These are phyloP conservation scores for Trichoderma simmonsii DNA, from an alignment of 2,329 filamentous ascomycete genomes.

Conservation along the genomic window DNA sequence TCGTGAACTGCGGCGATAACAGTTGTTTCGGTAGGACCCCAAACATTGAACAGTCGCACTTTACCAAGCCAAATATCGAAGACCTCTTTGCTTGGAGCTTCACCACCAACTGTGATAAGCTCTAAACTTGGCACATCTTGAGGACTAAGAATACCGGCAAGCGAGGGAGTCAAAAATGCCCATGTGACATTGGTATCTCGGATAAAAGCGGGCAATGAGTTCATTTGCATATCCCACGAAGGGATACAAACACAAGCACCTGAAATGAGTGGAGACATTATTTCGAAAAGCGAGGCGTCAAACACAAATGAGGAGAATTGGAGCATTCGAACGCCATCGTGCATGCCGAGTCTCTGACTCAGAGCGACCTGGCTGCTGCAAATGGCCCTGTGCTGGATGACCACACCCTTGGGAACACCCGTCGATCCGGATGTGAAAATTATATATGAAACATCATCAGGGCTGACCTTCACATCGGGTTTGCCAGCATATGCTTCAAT, in stretches of 20 bases:
- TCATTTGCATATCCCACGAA: constrained; percentile 10
- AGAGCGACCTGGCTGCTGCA: neutral
- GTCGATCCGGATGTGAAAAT: constrained; percentile 54
- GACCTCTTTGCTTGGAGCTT: constrained; percentile 5
- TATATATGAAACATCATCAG: constrained; percentile 28
- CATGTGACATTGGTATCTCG: neutral
- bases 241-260: constrained; percentile 22
- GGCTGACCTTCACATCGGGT: neutral
- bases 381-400: constrained; percentile 7
- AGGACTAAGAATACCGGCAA: neutral
- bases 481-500: neutral
- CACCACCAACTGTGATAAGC: neutral
- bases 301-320: constrained; percentile 22
- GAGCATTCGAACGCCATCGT: neutral
- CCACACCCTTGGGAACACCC: constrained; percentile 44
- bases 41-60: constrained; percentile 1
- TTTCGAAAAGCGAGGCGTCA: constrained; percentile 19
- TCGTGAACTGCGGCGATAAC: neutral
- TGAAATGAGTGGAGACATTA: constrained; percentile 5
- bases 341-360: neutral
- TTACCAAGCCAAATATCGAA: constrained; percentile 9
- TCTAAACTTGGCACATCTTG: neutral
- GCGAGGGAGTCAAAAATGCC: neutral
- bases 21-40: constrained; percentile 12
- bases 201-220: neutral